Base-by-base conservation (phyloP, 2,329 filamentous ascomycete species). In the Amesomyces nigricolor region DNA sequence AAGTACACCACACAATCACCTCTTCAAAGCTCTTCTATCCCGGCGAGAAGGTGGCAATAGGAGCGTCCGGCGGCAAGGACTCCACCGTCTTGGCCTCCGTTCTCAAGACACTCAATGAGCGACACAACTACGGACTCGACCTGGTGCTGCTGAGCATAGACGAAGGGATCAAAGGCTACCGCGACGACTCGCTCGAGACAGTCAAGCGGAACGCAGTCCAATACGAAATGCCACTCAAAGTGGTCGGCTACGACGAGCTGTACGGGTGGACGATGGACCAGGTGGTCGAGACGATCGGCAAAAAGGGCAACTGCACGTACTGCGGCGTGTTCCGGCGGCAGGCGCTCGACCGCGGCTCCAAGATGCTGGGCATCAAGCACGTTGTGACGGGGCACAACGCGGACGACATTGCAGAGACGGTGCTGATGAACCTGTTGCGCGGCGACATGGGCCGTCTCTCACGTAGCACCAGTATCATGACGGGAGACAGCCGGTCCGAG, bases 221-320 rank as follows among this genome's bases (percentile, higher is more conserved):
- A 71, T 96, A 97, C 72, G 84, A 87, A 1, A 95, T 99, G 87
- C 84, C 88, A 0, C 75, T 99, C 47, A 89, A 90, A 64, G 95
- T 99, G 54, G 83, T 99, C 48, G 91, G 92, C 48, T 99, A 99
- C 66, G 87, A 86, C 52, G 88, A 96, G 66, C 77, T 99, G 9
- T 99, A 99, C 69, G 94, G 92, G 8, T 99, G 94, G 94, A 96
- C 91, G 1, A 99, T 99, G 94, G 94, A 99, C 67, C 90, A 97
- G 67, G 94, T 99, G 9, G 95, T 99, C 4, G 88, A 91, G 65
- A 89, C 92, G 47, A 88, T 99, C 49, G 94, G 94, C 13, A 97
- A 96, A 75, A 97, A 96, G 71, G 91, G 92, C 30, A 99, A 99
- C 72, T 99, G 94, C 78, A 99, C 95, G 30, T 99, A 99, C 67